Base-by-base conservation (phyloP, 352 stramenopile species). In the Globisporangium mamillatum region DNA sequence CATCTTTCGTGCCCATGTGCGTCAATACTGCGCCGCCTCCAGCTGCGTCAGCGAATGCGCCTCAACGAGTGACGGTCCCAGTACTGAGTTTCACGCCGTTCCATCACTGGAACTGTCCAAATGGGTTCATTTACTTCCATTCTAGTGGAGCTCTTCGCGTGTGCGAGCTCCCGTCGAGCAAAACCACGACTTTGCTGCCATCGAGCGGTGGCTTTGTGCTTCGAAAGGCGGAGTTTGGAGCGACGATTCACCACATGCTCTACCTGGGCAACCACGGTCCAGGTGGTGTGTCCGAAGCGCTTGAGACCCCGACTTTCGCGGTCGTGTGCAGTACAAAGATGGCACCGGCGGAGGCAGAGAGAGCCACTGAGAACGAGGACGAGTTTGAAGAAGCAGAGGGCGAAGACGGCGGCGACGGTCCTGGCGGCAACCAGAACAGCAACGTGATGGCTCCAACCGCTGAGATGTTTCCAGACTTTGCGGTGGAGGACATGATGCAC, bases 121-220 rank as follows among this genome's bases (percentile, higher is more conserved):
- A 93, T 64, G 88, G 88, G 0, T 96, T 96, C 66, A 93, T 94
- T 59, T 96, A 94, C 68, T 96, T 92, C 75, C 88, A 96, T 62
- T 95, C 87, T 4, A 77, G 85, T 12, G 88, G 88, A 25, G 79
- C 78, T 1, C 75, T 96, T 18, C 86, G 88, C 2, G 86, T 96
- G 2, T 96, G 88, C 48, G 87, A 96, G 60, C 73, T 94, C 20
- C 88, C 88, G 4, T 90, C 87, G 0, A 91, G 75, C 44, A 89
- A 89, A 46, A 92, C 81, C 0, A 82, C 84, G 29, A 92, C 82
- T 3, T 82, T 94, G 36, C 66, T 94, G 1, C 79, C 84, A 4
- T 82, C 84, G 4, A 90, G 84, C 54, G 75, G 83, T 59, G 88
- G 88, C 1, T 92, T 93, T 66, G 83, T 94, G 46, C 70, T 95